phyloP scores from a whole-genome alignment of 371 early-diverging fungal genomes.

The Mucor mucedo region DNA sequence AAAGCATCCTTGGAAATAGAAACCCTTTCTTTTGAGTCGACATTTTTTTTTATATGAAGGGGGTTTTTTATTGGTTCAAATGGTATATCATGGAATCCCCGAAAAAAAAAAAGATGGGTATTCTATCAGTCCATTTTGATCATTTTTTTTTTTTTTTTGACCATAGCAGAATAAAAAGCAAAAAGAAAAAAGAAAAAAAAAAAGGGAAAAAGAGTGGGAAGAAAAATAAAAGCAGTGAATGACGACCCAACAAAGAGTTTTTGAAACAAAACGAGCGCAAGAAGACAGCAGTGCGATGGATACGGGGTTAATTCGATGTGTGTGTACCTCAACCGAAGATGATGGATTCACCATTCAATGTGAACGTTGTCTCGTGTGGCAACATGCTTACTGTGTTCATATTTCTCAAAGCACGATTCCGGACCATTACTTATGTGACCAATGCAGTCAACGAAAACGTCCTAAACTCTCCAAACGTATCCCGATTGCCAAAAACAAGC shows the following conservation, averaged over 20 bases:
- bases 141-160: too few relatives aligned
- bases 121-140: too few relatives aligned
- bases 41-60: too few relatives aligned
- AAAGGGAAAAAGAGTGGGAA: neutral
- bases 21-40: too few relatives aligned
- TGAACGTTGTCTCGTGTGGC: conserved; percentile 94
- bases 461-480: conserved; percentile 54
- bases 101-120: too few relatives aligned
- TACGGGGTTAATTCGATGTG: conserved; percentile 56
- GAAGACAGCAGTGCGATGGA: neutral
- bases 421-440: conserved; percentile 85
- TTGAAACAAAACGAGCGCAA: neutral
- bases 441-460: conserved; percentile 54
- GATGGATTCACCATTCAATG: conserved; percentile 99
- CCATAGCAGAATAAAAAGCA: too few relatives aligned
- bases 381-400: conserved; percentile 89
- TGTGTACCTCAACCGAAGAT: conserved; percentile 93
- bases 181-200: conserved; percentile 7
- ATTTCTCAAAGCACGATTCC: conserved; percentile 39
- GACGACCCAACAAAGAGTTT: neutral
- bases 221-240: neutral
- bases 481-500: conserved; percentile 22
- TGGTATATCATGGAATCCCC: too few relatives aligned
- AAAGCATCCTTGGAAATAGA: too few relatives aligned
- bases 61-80: too few relatives aligned